Conservation (phyloP, 2,329 filamentous ascomycete genomes). For the Domatiomyces catenatus region DNA sequence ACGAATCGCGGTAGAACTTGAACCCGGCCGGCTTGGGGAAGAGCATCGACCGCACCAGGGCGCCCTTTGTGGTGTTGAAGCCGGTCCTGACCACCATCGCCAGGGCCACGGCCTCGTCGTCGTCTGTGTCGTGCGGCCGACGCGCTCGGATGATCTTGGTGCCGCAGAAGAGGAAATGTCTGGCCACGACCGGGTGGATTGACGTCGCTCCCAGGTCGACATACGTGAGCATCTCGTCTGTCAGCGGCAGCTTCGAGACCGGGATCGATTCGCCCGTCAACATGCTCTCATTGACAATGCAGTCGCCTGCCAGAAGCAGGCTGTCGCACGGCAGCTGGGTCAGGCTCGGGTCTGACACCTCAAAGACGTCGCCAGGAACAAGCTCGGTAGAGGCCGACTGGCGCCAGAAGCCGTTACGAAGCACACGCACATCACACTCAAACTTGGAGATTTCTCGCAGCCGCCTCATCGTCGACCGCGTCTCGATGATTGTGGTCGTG, state of each 20-base stretch:
- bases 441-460: constrained; percentile 85
- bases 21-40: constrained; percentile 97
- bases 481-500: constrained; percentile 75
- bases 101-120: constrained; percentile 77
- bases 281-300: constrained; percentile 99
- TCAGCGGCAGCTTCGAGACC: constrained; percentile 78
- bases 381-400: constrained; percentile 74
- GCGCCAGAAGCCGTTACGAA: constrained; percentile 91
- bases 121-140: constrained; percentile 69
- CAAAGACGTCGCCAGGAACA: constrained; percentile 90
- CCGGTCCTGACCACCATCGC: constrained; percentile 87
- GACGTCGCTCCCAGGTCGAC: constrained; percentile 70
- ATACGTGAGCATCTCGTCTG: constrained; percentile 58
- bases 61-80: constrained; percentile 95
- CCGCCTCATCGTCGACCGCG: constrained; percentile 77
- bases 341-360: constrained; percentile 84
- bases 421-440: constrained; percentile 84
- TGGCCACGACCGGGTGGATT: constrained; percentile 66
- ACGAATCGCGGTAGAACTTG: constrained; percentile 96
- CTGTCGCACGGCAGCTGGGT: constrained; percentile 85
- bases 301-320: constrained; percentile 78
- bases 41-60: constrained; percentile 89
- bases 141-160: constrained; percentile 89
- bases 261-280: constrained; percentile 93
- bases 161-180: constrained; percentile 83